phyloP scores from a whole-genome alignment of 257 asterid species.

The Ballota nigra region DNA sequence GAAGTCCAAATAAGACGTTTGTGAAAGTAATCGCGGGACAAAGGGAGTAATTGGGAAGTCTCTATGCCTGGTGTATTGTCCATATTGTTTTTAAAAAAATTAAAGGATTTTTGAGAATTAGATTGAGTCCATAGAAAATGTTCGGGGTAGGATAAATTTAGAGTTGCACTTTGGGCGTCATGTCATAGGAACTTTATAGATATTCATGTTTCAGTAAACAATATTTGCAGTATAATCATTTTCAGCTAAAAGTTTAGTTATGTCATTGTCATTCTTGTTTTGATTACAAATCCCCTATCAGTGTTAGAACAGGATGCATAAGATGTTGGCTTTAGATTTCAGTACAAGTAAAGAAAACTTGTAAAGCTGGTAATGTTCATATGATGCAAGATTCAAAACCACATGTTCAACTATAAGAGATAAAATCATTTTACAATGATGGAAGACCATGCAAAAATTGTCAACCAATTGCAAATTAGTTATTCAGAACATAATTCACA shows the following conservation, averaged over 20 bases:
- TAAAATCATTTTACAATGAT: slow-evolving; percentile 4
- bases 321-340: background rate
- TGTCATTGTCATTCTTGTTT: background rate
- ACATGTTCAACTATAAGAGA: background rate
- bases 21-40: no score
- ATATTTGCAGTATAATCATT: background rate
- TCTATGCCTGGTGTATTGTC: background rate
- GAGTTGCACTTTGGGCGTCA: background rate
- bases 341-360: background rate
- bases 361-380: background rate
- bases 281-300: background rate
- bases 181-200: background rate
- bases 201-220: no score
- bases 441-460: no score
- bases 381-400: background rate
- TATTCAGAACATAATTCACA: background rate
- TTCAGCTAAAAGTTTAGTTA: background rate
- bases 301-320: background rate
- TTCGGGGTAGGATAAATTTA: background rate
- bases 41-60: background rate
- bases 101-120: background rate
- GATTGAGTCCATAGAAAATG: background rate
- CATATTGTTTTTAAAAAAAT: no score
- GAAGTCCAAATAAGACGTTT: no score
- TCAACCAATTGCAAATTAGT: background rate